Base-by-base conservation (phyloP, 306 rosid genomes). In the Trifolium repens region DNA sequence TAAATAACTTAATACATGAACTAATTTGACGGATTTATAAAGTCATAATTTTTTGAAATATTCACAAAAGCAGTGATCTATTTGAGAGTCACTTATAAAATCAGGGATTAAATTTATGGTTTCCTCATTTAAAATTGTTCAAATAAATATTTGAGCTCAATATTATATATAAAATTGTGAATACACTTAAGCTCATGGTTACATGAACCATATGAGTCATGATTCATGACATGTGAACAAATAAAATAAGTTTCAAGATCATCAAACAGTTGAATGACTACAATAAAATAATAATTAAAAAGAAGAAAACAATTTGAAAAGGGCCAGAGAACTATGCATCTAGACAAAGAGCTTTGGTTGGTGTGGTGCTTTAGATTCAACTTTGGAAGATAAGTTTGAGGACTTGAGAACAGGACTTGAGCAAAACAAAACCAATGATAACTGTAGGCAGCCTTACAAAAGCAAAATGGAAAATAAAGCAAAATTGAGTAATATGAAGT, bases 301-400 rank as follows among this genome's bases (percentile, higher is more conserved):
- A 71, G 62, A 14, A 60, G 3, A 14, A 61, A 61, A 30, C 34
- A 61, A 13, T 0, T 5, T 30, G 34, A 30, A 30, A 30, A 30
- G 34, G 34, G 34, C 34, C 0, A 30, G 3, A 30, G 19, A 2
- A 16, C 40, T 30, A 17, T 34, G 74, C 50, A 70, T 24, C 80
- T 85, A 96, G 72, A 96, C 90, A 76, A 96, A 96, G 73, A 96
- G 92, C 87, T 83, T 96, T 73, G 96, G 75, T 9, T 87, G 73
- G 16, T 86, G 11, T 17, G 87, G 14, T 27, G 85, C 74, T 80
- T 84, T 90, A 26, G 24, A 22, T 22, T 22, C 24, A 22, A 22
- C 24, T 22, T 83, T 63, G 52, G 97, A 78, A 17, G 88, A 34
- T 4, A 67, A 64, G 27, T 77, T 61, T 47, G 89, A 67, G 73